Evolutionary conservation across 768 basidiomycete genomes (phyloP).

Genomic region (Kwoniella sp.): DNA sequence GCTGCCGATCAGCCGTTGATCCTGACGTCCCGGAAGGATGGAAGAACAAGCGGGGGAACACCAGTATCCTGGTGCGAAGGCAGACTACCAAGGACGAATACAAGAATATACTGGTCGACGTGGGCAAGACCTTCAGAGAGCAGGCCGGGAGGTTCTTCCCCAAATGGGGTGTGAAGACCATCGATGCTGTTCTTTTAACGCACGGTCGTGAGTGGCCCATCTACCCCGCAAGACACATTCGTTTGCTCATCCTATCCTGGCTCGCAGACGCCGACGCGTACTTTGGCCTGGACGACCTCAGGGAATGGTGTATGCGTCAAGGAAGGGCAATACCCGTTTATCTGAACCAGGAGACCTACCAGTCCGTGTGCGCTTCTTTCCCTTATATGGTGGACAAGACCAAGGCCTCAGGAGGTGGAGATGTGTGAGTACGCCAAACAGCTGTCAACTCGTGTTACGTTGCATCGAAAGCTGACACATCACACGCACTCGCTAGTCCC

Average conservation of each 20-base stretch:
- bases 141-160: conserved; percentile 55
- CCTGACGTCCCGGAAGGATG: conserved; percentile 60
- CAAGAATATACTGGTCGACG: conserved; percentile 73
- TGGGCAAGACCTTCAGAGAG: conserved; percentile 69
- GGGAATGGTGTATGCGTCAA: conserved; percentile 54
- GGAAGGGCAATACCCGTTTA: conserved; percentile 33
- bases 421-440: conserved; percentile 28
- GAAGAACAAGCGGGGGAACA: conserved; percentile 81
- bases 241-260: neutral
- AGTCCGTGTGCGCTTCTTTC: conserved; percentile 56
- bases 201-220: conserved; percentile 66
- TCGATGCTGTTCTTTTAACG: conserved; percentile 74
- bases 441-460: neutral
- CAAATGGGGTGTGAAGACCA: conserved; percentile 65
- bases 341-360: conserved; percentile 30
- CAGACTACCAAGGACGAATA: conserved; percentile 57
- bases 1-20: conserved; percentile 55
- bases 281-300: conserved; percentile 82
- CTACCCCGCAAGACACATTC: no score
- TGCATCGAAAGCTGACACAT: neutral
- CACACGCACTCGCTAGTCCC: conserved; percentile 8
- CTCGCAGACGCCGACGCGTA: conserved; percentile 59
- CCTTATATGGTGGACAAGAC: conserved; percentile 66
- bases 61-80: conserved; percentile 61
- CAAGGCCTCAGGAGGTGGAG: conserved; percentile 58